phyloP scores from a whole-genome alignment of 2,329 filamentous ascomycete genomes.

The Immersiporthe knoxdaviesiana region DNA sequence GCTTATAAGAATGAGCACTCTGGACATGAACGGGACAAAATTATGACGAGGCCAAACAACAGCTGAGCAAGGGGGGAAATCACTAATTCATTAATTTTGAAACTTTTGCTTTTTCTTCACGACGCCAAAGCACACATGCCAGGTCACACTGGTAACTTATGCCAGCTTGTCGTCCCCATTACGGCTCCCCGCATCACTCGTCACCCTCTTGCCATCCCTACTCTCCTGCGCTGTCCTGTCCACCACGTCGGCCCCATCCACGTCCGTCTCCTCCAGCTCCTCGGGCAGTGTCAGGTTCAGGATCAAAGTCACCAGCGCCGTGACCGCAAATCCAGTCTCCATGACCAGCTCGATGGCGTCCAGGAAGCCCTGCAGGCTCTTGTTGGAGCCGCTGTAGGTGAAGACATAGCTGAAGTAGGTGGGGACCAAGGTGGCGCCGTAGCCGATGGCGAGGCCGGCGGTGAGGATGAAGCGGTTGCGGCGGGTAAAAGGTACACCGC shows the following conservation, averaged over 20 bases:
- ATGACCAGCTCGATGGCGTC: constrained; percentile 75
- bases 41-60: neutral
- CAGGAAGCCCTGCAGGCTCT: constrained; percentile 70
- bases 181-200: neutral
- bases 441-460: constrained; percentile 72
- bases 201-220: neutral
- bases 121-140: neutral
- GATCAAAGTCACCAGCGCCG: constrained; percentile 71
- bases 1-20: too few relatives aligned
- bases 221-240: constrained; percentile 9
- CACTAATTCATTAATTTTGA: neutral
- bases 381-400: constrained; percentile 70
- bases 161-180: constrained; percentile 10
- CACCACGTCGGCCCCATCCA: constrained; percentile 30
- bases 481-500: constrained; percentile 72
- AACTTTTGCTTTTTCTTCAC: neutral
- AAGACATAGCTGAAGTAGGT: constrained; percentile 74
- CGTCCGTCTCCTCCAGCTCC: constrained; percentile 72
- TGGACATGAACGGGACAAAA: neutral
- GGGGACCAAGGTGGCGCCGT: constrained; percentile 68
- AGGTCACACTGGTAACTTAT: neutral
- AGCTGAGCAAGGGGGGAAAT: neutral
- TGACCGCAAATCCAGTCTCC: constrained; percentile 76
- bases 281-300: constrained; percentile 75
- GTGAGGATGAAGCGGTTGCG: constrained; percentile 83